Evolutionary conservation across 2,329 filamentous ascomycete genomes (phyloP), one percentile per base, ranked within the genome.

Genomic region (Fusarium siculi): DNA sequence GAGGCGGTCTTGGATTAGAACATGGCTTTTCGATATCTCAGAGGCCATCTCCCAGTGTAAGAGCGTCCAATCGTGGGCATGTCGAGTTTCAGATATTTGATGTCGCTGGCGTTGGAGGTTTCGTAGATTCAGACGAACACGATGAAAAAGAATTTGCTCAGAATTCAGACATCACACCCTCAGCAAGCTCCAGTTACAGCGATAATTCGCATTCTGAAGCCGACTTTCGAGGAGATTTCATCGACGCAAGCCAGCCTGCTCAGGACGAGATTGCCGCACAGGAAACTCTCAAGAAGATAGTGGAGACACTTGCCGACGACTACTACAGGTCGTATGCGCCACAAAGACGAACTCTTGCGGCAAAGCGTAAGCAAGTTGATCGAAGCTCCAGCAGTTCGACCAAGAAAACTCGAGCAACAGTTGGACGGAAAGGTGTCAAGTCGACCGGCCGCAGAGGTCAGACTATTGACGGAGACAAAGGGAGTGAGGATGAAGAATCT

Each of bases 401-500:
- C 37, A 46, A 25, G 6, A 40, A 3, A 12, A 10, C 3, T 2
- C 16, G 7, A 14, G 12, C 19, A 25, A 9, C 19, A 11, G 5
- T 15, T 34, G 12, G 1, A 10, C 25, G 44, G 18, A 23, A 23
- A 19, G 14, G 19, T 14, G 10, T 4, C 18, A 42, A 28, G 25
- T 0, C 4, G 4, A 12, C 16, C 7, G 1, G 18, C 3, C 4
- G 11, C 4, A 60, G 16, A 46, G 32, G 53, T 10, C 63, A 55
- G n/a, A 9, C 21, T n/a, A 9, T 44, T 12, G 39, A 23, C 9
- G 40, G 18, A 2, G 42, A 53, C 5, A 44, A 10, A 4, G 44
- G 25, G 4, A 58, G 60, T 4, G 68, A 70, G 5, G 60, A 70
- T 21, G 68, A 69, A 10, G 36, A 40, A 8, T 18, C 43, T n/a